These are phyloP conservation scores for Setaria viridis DNA, from an alignment of 202 grass and related monocot species.

Conservation along the genomic window DNA sequence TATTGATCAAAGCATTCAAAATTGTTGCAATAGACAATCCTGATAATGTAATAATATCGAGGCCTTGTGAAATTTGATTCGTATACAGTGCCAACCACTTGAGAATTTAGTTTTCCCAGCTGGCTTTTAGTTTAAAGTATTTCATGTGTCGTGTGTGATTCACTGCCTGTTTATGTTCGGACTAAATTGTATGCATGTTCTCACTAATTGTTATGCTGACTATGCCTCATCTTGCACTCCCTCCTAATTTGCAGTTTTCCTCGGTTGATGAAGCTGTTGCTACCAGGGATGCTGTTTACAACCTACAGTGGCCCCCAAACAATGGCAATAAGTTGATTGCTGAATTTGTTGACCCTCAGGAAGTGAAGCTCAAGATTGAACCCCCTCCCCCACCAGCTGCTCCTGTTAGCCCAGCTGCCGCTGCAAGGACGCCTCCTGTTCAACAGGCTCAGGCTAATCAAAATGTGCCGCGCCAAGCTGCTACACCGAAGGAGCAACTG, in stretches of 20 bases:
- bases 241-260: constrained; percentile 61
- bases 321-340: constrained; percentile 87
- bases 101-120: neutral
- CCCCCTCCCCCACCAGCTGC: constrained; percentile 44
- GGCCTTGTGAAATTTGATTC: constrained; percentile 14
- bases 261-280: constrained; percentile 90
- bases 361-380: constrained; percentile 77
- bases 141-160: neutral
- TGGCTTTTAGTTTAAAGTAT: constrained; percentile 7
- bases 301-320: constrained; percentile 95
- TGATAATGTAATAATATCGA: constrained; percentile 1
- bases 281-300: constrained; percentile 85
- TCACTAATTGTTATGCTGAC: constrained; percentile 1
- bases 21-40: neutral
- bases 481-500: constrained; percentile 57
- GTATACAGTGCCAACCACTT: neutral
- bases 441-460: constrained; percentile 62
- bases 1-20: neutral
- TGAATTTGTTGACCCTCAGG: constrained; percentile 93
- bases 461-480: constrained; percentile 49
- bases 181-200: constrained; percentile 6
- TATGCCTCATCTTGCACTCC: neutral
- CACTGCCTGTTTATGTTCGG: neutral
- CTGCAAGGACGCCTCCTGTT: constrained; percentile 52
- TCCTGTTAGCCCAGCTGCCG: constrained; percentile 48